Conservation (phyloP, 331 rosid genomes). For the Arachis monticola region DNA sequence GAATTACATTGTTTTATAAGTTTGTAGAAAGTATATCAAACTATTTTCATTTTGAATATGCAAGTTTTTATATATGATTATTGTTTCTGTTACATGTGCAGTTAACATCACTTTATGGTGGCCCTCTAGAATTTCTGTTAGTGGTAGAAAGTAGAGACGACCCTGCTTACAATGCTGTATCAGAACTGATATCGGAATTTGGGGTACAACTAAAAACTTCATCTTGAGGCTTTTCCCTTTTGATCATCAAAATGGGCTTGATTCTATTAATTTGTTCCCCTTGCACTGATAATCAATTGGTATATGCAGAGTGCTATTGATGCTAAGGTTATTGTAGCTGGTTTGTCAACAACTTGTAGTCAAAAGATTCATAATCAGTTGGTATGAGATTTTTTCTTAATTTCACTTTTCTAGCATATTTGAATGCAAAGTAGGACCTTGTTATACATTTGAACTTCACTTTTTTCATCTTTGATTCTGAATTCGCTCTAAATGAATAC, state of each 20-base stretch:
- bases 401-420: constrained; percentile 27
- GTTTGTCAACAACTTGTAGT: constrained; percentile 92
- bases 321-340: constrained; percentile 81
- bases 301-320: constrained; percentile 73
- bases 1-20: too few relatives aligned
- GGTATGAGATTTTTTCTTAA: constrained; percentile 52
- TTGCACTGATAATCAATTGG: constrained; percentile 27
- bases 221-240: background rate
- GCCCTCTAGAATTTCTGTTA: constrained; percentile 88
- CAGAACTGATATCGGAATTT: constrained; percentile 66
- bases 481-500: too few relatives aligned
- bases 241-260: constrained; percentile 29
- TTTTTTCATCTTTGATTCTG: background rate
- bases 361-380: constrained; percentile 97
- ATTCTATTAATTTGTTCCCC: constrained; percentile 11
- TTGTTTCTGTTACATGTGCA: constrained; percentile 43
- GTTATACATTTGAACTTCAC: background rate
- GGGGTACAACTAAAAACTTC: constrained; percentile 56
- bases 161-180: constrained; percentile 77
- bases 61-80: background rate
- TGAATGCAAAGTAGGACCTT: constrained; percentile 33
- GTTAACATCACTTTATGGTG: constrained; percentile 97
- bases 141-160: constrained; percentile 90
- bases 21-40: too few relatives aligned
- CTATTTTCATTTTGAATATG: too few relatives aligned